phyloP scores from a whole-genome alignment of 2,329 filamentous ascomycete species.

The Fusarium robinianum region DNA sequence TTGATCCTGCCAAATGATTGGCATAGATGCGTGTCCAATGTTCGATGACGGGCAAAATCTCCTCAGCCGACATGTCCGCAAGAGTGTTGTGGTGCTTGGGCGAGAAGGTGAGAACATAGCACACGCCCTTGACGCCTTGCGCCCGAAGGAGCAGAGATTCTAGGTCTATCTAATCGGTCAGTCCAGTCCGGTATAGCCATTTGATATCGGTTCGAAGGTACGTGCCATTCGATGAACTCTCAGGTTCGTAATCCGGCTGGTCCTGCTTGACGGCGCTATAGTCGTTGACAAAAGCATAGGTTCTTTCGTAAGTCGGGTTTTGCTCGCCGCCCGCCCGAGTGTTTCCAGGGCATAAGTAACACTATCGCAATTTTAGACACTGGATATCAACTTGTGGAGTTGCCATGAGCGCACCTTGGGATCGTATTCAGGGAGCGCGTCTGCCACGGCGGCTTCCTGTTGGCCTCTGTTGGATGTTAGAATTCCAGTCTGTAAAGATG shows the following conservation, averaged over 20 bases:
- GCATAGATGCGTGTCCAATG: conserved; percentile 93
- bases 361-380: conserved; percentile 53
- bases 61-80: conserved; percentile 77
- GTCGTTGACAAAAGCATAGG: conserved; percentile 96
- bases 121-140: conserved; percentile 88
- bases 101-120: conserved; percentile 96
- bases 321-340: conserved; percentile 81
- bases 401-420: conserved; percentile 56
- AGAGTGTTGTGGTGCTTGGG: conserved; percentile 88
- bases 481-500: not conserved
- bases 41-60: conserved; percentile 82
- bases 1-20: conserved; percentile 74
- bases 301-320: conserved; percentile 85
- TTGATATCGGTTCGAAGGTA: not conserved
- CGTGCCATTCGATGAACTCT: conserved; percentile 45
- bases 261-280: conserved; percentile 96
- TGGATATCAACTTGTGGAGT: conserved; percentile 1
- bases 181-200: not conserved
- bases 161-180: conserved; percentile 56
- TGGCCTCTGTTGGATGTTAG: conserved; percentile 62
- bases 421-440: conserved; percentile 78
- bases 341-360: conserved; percentile 94
- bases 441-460: conserved; percentile 72
- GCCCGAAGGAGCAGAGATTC: conserved; percentile 79
- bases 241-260: conserved; percentile 74